Evolutionary conservation across 371 early-diverging fungal genomes (phyloP).

Genomic region (Vairimorpha ceranae): DNA sequence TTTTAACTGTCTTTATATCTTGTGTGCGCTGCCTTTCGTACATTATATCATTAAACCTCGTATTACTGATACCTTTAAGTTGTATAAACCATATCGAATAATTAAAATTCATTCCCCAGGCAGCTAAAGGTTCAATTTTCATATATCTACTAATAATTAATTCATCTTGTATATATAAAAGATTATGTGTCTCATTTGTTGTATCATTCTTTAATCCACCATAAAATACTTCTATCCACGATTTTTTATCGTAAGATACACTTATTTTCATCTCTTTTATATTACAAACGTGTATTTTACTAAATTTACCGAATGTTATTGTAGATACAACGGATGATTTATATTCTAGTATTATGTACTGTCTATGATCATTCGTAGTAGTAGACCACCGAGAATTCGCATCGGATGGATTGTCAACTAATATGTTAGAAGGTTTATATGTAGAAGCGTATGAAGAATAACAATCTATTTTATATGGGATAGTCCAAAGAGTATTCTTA

Average conservation of each 20-base stretch:
- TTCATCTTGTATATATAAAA: conserved; percentile 63
- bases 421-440: conserved; percentile 72
- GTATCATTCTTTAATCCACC: conserved; percentile 75
- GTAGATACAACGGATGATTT: conserved; percentile 40
- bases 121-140: conserved; percentile 78
- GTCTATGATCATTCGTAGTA: conserved; percentile 71
- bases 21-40: background rate
- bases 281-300: conserved; percentile 87
- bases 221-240: conserved; percentile 69
- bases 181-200: conserved; percentile 75
- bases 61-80: conserved; percentile 66
- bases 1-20: background rate
- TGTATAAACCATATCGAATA: conserved; percentile 85
- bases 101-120: conserved; percentile 82
- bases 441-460: conserved; percentile 70
- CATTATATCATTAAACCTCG: conserved; percentile 64
- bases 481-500: background rate
- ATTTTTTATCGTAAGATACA: conserved; percentile 72
- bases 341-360: conserved; percentile 70
- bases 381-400: conserved; percentile 74
- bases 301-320: conserved; percentile 87
- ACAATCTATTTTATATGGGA: conserved; percentile 19
- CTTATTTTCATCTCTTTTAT: conserved; percentile 76
- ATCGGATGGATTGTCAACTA: conserved; percentile 69
- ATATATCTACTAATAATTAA: conserved; percentile 65